Evolutionary conservation across 2,329 filamentous ascomycete species (phyloP).

Genomic region (Sporothrix brunneoviolacea): DNA sequence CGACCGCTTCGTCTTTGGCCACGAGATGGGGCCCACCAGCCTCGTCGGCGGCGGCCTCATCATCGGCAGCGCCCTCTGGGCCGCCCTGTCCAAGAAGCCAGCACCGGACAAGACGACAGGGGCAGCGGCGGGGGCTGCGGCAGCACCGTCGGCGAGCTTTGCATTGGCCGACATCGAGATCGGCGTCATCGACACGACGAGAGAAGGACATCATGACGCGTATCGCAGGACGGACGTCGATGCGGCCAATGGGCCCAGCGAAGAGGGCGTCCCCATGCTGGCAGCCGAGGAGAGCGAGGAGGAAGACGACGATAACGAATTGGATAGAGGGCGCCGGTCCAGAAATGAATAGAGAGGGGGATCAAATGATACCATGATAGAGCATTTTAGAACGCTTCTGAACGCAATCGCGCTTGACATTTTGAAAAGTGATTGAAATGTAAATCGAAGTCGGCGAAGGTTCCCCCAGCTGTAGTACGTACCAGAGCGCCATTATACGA

Average conservation of each 20-base stretch:
- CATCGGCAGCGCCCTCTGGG: constrained; percentile 46
- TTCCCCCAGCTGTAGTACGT: too few species aligned
- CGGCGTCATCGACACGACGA: constrained; percentile 12
- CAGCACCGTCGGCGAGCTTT: background rate
- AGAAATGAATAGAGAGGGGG: background rate
- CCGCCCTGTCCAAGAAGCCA: constrained; percentile 37
- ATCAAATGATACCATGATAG: background rate
- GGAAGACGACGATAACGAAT: constrained; percentile 13
- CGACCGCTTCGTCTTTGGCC: constrained; percentile 46
- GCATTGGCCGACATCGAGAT: constrained; percentile 28
- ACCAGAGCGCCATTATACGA: too few species aligned
- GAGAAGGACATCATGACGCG: background rate
- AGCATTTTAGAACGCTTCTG: too few species aligned
- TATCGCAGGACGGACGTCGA: background rate
- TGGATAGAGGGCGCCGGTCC: background rate
- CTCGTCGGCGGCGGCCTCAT: constrained; percentile 46
- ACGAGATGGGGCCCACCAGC: constrained; percentile 43
- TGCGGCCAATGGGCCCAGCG: constrained; percentile 15
- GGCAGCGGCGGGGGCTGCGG: constrained; percentile 18
- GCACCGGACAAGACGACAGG: constrained; percentile 19
- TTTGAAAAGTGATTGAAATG: too few species aligned
- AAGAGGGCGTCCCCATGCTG: constrained; percentile 37
- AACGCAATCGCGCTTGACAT: too few species aligned
- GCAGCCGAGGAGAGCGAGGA: constrained; percentile 20
- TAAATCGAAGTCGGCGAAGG: too few species aligned